Evolutionary conservation across 2,329 filamentous ascomycete genomes (phyloP).

Genomic region (Helicocarpus griseus): DNA sequence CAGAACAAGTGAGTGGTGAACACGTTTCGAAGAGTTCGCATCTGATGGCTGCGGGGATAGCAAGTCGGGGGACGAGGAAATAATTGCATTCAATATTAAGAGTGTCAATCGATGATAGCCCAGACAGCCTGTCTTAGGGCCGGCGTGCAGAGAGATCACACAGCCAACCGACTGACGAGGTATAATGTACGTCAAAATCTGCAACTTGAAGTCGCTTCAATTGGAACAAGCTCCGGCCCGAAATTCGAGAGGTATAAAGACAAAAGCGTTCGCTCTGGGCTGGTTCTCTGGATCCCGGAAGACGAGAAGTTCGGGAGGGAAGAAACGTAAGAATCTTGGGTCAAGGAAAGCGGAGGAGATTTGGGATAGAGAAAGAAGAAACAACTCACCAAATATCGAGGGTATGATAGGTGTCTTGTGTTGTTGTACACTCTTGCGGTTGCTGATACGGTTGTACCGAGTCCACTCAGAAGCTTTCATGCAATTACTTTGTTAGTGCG

Average conservation of each 20-base stretch:
- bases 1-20: background rate
- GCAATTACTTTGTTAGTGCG: background rate
- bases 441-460: background rate
- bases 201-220: background rate
- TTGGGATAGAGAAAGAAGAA: background rate
- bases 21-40: background rate
- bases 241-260: no score
- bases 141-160: background rate
- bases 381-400: background rate
- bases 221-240: background rate
- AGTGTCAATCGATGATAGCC: background rate
- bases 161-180: background rate
- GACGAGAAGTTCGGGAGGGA: background rate
- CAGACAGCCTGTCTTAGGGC: background rate
- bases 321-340: background rate
- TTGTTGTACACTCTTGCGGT: background rate
- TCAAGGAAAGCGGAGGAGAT: background rate
- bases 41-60: background rate
- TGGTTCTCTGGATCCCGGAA: background rate
- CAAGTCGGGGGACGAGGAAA: background rate
- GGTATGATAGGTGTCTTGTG: background rate
- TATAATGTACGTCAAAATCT: background rate
- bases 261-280: background rate
- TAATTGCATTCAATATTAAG: background rate
- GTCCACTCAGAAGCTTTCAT: background rate